Conservation (phyloP, 164 flowering plant species). For the Chimonanthus salicifolius region DNA sequence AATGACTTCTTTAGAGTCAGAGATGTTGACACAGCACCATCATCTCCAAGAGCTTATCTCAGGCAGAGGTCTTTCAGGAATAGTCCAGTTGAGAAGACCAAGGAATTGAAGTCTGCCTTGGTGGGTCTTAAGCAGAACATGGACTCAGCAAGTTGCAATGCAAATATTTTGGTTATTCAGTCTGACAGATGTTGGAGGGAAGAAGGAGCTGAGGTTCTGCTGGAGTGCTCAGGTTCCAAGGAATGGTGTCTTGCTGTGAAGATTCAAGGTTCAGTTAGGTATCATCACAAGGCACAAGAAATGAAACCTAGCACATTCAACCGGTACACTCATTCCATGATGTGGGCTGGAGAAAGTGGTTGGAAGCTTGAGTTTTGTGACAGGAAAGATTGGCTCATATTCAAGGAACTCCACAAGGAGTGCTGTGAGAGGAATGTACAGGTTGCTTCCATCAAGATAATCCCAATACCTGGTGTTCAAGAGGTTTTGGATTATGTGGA, state of each 20-base stretch:
- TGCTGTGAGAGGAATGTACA: slow-evolving; percentile 54
- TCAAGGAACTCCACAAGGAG: slow-evolving; percentile 72
- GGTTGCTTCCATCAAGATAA: slow-evolving; percentile 28
- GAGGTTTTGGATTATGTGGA: slow-evolving; percentile 42
- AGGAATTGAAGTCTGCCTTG: slow-evolving; percentile 22
- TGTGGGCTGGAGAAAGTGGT: slow-evolving; percentile 56
- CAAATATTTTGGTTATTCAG: slow-evolving; percentile 55
- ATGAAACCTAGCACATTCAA: slow-evolving; percentile 56
- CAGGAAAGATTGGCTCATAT: slow-evolving; percentile 60
- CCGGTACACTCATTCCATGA: slow-evolving; percentile 57
- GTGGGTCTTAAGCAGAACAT: slow-evolving; percentile 23
- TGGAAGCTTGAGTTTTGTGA: slow-evolving; percentile 83
- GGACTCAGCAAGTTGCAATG: slow-evolving; percentile 39
- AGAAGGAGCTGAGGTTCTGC: slow-evolving; percentile 44
- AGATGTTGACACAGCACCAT: slow-evolving; percentile 19
- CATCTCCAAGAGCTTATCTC: slow-evolving; percentile 17
- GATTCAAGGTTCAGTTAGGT: slow-evolving; percentile 41
- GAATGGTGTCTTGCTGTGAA: slow-evolving; percentile 58
- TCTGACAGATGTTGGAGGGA: slow-evolving; percentile 64
- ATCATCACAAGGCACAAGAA: slow-evolving; percentile 41
- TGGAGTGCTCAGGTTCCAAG: slow-evolving; percentile 42
- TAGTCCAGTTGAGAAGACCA: slow-evolving; percentile 16
- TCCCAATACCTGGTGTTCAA: slow-evolving; percentile 77
- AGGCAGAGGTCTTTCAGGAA: slow-evolving; percentile 24
- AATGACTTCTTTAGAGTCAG: slow-evolving; percentile 23